Conservation (phyloP, 192 early-diverging fungal genomes). For the Coemansia sp. region DNA sequence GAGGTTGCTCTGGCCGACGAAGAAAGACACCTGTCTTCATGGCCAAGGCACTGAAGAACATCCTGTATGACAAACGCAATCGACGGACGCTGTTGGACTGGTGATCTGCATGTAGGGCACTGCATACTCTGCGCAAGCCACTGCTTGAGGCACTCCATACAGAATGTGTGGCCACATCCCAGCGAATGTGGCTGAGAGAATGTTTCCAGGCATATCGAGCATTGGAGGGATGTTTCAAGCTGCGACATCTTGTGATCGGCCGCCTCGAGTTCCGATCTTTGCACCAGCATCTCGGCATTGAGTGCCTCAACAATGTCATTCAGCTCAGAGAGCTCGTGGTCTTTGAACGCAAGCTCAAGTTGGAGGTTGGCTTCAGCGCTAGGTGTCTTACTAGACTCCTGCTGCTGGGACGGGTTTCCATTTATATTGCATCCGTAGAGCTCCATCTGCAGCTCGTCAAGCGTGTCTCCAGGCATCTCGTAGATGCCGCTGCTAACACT, state of each 20-base stretch:
- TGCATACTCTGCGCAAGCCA: conserved; percentile 37
- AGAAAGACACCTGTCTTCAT: background rate
- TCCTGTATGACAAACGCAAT: conserved; percentile 29
- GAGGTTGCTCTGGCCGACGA: background rate
- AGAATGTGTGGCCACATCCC: conserved; percentile 52
- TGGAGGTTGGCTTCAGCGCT: conserved; percentile 1
- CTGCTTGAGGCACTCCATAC: conserved; percentile 35
- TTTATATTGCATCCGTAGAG: background rate
- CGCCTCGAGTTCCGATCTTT: conserved; percentile 14
- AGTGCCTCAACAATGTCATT: conserved; percentile 20
- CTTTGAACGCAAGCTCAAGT: background rate
- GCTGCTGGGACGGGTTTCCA: background rate
- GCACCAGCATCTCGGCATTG: conserved; percentile 32
- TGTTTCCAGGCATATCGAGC: conserved; percentile 49
- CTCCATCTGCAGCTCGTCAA: background rate
- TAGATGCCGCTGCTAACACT: conserved; percentile 13
- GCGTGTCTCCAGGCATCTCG: conserved; percentile 9
- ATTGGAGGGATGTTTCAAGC: conserved; percentile 30
- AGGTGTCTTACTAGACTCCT: background rate
- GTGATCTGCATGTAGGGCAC: conserved; percentile 45
- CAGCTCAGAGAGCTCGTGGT: conserved; percentile 8
- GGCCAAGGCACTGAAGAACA: conserved; percentile 17
- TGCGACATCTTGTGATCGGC: conserved; percentile 12
- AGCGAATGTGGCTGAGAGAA: conserved; percentile 40
- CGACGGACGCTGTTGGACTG: conserved; percentile 28